Conservation (phyloP, 345 rosid species). For the Limnanthes douglasii region DNA sequence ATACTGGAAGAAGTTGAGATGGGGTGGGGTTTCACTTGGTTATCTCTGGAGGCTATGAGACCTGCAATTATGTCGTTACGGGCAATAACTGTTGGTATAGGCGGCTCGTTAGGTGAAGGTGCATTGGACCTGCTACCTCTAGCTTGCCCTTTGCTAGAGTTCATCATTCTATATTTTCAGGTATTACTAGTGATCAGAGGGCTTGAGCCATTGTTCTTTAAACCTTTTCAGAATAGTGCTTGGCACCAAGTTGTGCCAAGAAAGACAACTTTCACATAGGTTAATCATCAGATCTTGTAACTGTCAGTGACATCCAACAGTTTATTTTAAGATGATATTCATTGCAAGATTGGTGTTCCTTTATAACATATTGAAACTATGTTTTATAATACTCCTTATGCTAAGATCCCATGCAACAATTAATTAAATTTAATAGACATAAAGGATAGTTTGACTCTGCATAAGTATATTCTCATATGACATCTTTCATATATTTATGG, state of each 20-base stretch:
- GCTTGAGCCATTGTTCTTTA: too few species aligned
- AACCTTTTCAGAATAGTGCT: not conserved
- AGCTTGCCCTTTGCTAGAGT: slow-evolving; percentile 49
- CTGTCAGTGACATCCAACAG: not conserved
- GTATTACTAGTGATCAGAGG: slow-evolving; percentile 19
- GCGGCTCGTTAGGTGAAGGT: slow-evolving; percentile 57
- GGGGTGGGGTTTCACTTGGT: slow-evolving; percentile 63
- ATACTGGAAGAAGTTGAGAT: slow-evolving; percentile 40
- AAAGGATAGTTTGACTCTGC: not conserved
- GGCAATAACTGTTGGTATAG: slow-evolving; percentile 48
- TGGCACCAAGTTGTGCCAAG: not conserved
- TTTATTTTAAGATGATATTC: not conserved
- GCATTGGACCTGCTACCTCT: slow-evolving; percentile 29
- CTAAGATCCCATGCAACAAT: not conserved
- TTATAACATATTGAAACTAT: not conserved
- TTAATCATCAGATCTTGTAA: not conserved
- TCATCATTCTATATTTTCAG: slow-evolving; percentile 55
- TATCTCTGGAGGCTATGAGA: slow-evolving; percentile 33
- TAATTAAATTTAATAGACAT: not conserved
- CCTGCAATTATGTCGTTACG: slow-evolving; percentile 37
- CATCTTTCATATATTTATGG: not conserved
- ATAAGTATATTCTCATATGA: not conserved
- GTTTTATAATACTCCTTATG: not conserved
- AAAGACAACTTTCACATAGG: too few species aligned
- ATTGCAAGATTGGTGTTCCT: slow-evolving; percentile 1